A percentile compares a stretch with the other conserved stretches of the same genome.
phyloP scores from a whole-genome alignment of 345 rosid genomes.

The Gynandropsis gynandra region DNA sequence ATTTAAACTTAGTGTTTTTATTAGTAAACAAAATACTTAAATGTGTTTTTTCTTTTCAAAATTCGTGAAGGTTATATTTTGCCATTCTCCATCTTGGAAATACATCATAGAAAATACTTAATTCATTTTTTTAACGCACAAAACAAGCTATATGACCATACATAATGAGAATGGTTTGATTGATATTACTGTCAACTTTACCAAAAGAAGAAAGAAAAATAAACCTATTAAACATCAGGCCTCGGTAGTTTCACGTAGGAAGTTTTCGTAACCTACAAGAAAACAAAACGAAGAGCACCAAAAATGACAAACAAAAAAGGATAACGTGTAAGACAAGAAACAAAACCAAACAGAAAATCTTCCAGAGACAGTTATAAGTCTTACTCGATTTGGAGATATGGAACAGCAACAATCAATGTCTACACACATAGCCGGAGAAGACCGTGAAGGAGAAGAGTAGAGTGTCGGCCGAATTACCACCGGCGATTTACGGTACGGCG shows the following conservation, averaged over 20 bases:
- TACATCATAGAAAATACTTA: too few relatives aligned
- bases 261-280: slow-evolving; percentile 40
- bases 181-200: too few relatives aligned
- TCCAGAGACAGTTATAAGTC: slow-evolving; percentile 1
- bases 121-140: too few relatives aligned
- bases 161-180: too few relatives aligned
- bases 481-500: slow-evolving; percentile 42
- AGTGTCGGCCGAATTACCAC: slow-evolving; percentile 39
- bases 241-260: slow-evolving; percentile 37
- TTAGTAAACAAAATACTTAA: too few relatives aligned
- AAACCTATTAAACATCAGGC: slow-evolving; percentile 9
- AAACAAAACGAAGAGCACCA: neutral
- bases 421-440: slow-evolving; percentile 23
- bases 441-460: slow-evolving; percentile 39
- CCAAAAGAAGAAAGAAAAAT: too few relatives aligned
- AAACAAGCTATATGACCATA: too few relatives aligned
- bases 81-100: too few relatives aligned
- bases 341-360: neutral
- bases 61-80: too few relatives aligned
- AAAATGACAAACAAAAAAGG: neutral
- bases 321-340: slow-evolving; percentile 9
- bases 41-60: too few relatives aligned
- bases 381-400: slow-evolving; percentile 34
- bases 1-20: too few relatives aligned
- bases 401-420: slow-evolving; percentile 18